phyloP scores from a whole-genome alignment of 148 eudicot species.

The Arctostaphylos glauca region DNA sequence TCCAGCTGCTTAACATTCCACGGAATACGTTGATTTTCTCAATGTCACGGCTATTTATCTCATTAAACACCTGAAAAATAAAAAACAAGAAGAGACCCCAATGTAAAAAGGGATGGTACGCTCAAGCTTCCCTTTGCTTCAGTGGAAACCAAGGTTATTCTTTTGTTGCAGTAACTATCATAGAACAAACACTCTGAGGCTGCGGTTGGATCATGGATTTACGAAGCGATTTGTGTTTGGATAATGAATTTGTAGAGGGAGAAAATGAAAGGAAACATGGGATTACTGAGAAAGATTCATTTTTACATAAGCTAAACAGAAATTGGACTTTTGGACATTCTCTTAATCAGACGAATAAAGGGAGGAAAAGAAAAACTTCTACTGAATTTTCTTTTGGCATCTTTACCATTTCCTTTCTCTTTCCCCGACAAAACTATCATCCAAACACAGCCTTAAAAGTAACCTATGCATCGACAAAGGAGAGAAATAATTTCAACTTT shows the following conservation, averaged over 20 bases:
- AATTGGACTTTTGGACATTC: not conserved
- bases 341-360: too few species aligned
- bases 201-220: not conserved
- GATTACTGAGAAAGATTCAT: not conserved
- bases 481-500: conserved; percentile 4
- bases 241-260: too few species aligned
- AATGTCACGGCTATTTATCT: conserved; percentile 93
- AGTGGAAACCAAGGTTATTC: too few species aligned
- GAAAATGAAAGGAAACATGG: not conserved
- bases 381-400: too few species aligned
- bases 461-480: not conserved
- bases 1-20: conserved; percentile 75
- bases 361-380: not conserved
- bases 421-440: too few species aligned
- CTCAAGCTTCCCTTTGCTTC: too few species aligned
- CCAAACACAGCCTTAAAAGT: too few species aligned
- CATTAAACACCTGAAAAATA: conserved; percentile 72
- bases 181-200: not conserved
- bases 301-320: not conserved
- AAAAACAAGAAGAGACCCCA: not conserved
- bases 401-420: too few species aligned
- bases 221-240: not conserved
- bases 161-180: too few species aligned
- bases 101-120: too few species aligned
- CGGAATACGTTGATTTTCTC: conserved; percentile 86